Base-by-base conservation (phyloP, 495 filamentous ascomycete genomes). In the Mycothermus thermophilus region DNA sequence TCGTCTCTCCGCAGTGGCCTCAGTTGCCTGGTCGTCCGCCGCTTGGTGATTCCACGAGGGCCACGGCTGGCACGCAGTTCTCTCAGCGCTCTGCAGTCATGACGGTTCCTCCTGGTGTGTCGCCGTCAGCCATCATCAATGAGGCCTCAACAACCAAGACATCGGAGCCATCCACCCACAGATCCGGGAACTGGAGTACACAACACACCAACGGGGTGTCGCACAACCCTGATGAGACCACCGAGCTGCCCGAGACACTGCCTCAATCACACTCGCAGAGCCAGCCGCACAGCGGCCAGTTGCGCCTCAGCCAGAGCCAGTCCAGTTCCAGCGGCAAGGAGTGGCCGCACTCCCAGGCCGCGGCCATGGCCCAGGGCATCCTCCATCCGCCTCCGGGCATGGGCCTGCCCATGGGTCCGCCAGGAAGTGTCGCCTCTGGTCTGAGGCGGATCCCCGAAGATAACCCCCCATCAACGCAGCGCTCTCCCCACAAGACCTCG, bases 71-170 rank as follows among this genome's bases (percentile, higher is more conserved):
- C 2, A 67, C 60, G 7, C 61, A 62, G 28, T 31, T 67, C 2
- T 74, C 83, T 4, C 86, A 94, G 55, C 64, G 68, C 26, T 81
- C 78, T 6, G 74, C 70, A 0, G 65, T 85, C 32, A 86, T 82
- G 3, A 71, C 79, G 15, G 68, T 94, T 52, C 75, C 79, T 8
- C 72, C 74, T 7, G 80, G 80, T 10, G 79, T 85, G 21, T 77
- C 85, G 32, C 74, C 80, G 3, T 74, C 67, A 3, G 80, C 83
- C 28, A 75, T 88, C 40, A 57, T 71, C 18, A 94, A 93, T 45
- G 80, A 86, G 46, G 86, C 85, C 3, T 93, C 86, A 6, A 90
- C 83, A 0, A 85, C 82, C n/a, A 80, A 80, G 26, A 83, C 79
- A 4, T 64, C 64, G 13, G 74, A 79, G 24, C 76, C 83, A 44